Base-by-base conservation (phyloP, 139 green algal species). In the Ulvella scutata region DNA sequence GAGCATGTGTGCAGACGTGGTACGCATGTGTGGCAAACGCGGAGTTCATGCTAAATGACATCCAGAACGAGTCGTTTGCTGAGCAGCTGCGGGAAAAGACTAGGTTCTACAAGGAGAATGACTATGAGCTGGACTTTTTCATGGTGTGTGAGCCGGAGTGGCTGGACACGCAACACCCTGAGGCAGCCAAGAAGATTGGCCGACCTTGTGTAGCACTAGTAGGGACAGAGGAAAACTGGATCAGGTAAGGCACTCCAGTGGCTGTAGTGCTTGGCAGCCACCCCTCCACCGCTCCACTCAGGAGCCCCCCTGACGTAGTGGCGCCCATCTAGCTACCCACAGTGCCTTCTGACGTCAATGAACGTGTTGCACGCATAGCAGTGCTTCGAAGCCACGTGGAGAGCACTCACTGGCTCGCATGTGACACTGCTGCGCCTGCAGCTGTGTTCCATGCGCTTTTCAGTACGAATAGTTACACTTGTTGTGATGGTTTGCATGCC, bases 11-110 rank as follows among this genome's bases (percentile, higher is more conserved):
- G 79, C 80, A 87, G 75, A 78, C 89, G 35, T 96, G 87, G 86
- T 85, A 84, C 31, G 91, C 88, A 3, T 75, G 94, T 29, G 80
- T 96, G 0, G 87, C 89, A 36, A 90, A 85, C 43, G 85, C 87
- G 6, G 91, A 96, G 26, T 97, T 93, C 62, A 92, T 90, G 80
- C 89, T 93, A 77, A 90, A 91, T 75, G 91, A 96, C 77, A 82
- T 89, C 1, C 91, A 97, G 80, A 97, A 97, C 76, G 91, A 97
- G 77, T 80, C 88, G 2, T 73, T 97, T 29, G 89, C 91, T 31
- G 91, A 97, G 87, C 89, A 96, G 84, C 83, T 97, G 74, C 83
- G 91, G 20, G 91, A 97, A 23, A 37, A 61, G 28, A 35, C 31
- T 23, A 38, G 33, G 29, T 79, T 80, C 59, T 79, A 76, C 73